Percentiles rank a stretch among this genome's conserved stretches.
Conservation (phyloP, 148 eudicot species). For the Cornus kousa region DNA sequence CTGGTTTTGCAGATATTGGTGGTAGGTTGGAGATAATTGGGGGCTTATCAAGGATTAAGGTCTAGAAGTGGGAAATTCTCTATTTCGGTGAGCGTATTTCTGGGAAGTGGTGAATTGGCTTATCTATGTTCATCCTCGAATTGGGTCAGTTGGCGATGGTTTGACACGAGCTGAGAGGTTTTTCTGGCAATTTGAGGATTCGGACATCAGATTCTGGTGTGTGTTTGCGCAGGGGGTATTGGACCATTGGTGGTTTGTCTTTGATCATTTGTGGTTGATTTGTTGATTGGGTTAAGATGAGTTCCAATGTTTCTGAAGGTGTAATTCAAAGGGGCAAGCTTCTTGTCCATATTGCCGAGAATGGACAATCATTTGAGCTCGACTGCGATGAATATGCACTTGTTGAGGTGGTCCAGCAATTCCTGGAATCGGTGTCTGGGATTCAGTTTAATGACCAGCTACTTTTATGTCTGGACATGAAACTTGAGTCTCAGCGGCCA, state of each 20-base stretch:
- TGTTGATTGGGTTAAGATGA: conserved; percentile 45
- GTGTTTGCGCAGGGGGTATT: conserved; percentile 4
- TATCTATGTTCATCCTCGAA: background rate
- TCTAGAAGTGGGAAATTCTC: background rate
- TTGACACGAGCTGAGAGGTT: conserved; percentile 4
- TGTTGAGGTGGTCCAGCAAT: conserved; percentile 69
- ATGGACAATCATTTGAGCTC: conserved; percentile 84
- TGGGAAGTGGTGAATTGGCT: background rate
- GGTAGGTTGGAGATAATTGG: conserved; percentile 11
- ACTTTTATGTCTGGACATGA: conserved; percentile 81
- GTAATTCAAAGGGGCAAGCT: conserved; percentile 54
- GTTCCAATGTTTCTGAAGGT: conserved; percentile 50
- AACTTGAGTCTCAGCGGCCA: conserved; percentile 56
- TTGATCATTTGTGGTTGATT: background rate
- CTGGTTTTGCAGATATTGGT: background rate
- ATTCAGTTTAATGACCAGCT: conserved; percentile 77
- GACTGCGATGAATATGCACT: conserved; percentile 67
- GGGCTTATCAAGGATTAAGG: background rate
- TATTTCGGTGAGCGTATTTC: background rate
- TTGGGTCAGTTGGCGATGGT: conserved; percentile 4
- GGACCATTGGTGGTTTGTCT: background rate
- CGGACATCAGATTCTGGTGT: background rate
- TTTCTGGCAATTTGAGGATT: background rate
- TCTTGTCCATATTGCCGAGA: conserved; percentile 80
- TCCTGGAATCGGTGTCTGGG: conserved; percentile 57